Percentiles rank a stretch among this genome's conserved stretches.
phyloP scores from a whole-genome alignment of 257 asterid genomes.

The Penstemon barbatus region DNA sequence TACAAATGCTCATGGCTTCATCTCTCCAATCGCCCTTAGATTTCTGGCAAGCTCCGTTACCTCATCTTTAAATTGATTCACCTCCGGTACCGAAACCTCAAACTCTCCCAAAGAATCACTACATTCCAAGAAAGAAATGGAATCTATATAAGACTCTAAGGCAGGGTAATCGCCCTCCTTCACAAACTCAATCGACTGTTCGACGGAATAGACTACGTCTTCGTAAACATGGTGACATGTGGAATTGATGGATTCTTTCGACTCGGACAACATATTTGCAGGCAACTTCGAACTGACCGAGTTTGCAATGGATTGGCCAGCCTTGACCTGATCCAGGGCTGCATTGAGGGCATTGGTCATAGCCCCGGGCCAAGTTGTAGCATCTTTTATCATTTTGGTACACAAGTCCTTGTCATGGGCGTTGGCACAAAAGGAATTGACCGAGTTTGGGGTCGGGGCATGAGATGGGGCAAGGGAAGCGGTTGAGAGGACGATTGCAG shows the following conservation, averaged over 20 bases:
- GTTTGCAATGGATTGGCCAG: slow-evolving; percentile 17
- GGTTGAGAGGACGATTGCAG: slow-evolving; percentile 6
- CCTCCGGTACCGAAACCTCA: slow-evolving; percentile 3
- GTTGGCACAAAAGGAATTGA: slow-evolving; percentile 23
- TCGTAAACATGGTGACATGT: slow-evolving; percentile 24
- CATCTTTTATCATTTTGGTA: slow-evolving; percentile 14
- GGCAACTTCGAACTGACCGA: slow-evolving; percentile 28
- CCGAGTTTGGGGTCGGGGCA: not conserved
- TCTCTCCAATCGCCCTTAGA: not conserved
- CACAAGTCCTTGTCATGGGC: slow-evolving; percentile 32
- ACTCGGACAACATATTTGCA: not conserved
- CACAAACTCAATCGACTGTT: slow-evolving; percentile 18
- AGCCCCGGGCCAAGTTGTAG: slow-evolving; percentile 31
- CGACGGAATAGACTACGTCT: slow-evolving; percentile 18
- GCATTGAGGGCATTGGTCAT: slow-evolving; percentile 31
- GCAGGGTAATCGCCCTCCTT: slow-evolving; percentile 10
- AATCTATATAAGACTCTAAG: slow-evolving; percentile 13
- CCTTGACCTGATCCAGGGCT: slow-evolving; percentile 14
- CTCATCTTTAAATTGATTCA: not conserved
- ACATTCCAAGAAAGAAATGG: slow-evolving; percentile 29
- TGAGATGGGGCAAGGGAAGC: not conserved
- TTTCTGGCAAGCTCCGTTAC: not conserved
- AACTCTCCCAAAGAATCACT: slow-evolving; percentile 19
- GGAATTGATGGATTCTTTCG: slow-evolving; percentile 19
- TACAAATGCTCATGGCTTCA: not conserved